phyloP scores from a whole-genome alignment of 116 monocot genomes.

The Iris pallida region DNA sequence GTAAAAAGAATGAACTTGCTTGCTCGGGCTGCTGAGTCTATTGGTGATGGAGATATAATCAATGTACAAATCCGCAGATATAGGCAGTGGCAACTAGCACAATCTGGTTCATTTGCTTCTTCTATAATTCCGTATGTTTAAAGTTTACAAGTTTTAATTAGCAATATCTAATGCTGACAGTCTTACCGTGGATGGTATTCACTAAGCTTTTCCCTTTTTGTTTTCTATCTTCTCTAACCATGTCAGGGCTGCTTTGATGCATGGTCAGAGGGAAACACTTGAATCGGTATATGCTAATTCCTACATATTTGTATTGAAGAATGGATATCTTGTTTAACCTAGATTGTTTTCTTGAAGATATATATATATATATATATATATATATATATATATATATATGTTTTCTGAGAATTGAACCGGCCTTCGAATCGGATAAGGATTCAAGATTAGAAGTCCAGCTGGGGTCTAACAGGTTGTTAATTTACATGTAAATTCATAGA shows the following conservation, averaged over 20 bases:
- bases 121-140: slow-evolving; percentile 77
- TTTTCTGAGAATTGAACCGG: no score
- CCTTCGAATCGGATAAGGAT: no score
- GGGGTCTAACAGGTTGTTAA: no score
- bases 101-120: slow-evolving; percentile 79
- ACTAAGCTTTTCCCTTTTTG: slow-evolving; percentile 7
- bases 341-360: no score
- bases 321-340: no score
- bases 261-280: slow-evolving; percentile 64
- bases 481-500: no score
- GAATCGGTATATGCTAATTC: slow-evolving; percentile 44
- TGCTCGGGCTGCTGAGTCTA: slow-evolving; percentile 82
- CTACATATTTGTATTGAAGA: no score
- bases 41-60: slow-evolving; percentile 78
- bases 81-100: slow-evolving; percentile 91
- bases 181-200: background rate
- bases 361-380: no score
- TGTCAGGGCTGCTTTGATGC: slow-evolving; percentile 78
- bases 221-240: background rate
- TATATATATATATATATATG: no score
- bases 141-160: background rate
- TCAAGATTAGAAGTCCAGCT: no score
- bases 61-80: slow-evolving; percentile 97
- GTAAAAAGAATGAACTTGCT: slow-evolving; percentile 79
- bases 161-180: slow-evolving; percentile 4